phyloP scores from a whole-genome alignment of 2,329 filamentous ascomycete genomes.

The Xylaria sp. region DNA sequence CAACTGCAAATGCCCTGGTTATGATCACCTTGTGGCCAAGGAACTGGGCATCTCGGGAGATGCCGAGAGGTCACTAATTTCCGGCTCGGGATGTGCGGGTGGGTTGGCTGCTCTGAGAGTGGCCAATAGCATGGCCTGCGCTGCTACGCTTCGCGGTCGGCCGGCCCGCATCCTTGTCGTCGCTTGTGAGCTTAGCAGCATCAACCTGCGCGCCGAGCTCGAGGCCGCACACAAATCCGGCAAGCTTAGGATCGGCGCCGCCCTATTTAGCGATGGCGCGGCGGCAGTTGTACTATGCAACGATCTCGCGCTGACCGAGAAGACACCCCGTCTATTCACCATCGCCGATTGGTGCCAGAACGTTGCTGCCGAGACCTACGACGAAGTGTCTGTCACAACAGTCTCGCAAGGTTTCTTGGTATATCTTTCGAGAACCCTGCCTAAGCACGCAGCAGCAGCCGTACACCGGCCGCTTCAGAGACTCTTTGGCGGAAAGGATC shows the following conservation, averaged over 20 bases:
- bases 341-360: conserved; percentile 37
- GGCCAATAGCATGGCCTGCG: conserved; percentile 39
- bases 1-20: conserved; percentile 52
- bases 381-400: conserved; percentile 32
- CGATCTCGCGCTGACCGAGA: conserved; percentile 34
- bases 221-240: conserved; percentile 34
- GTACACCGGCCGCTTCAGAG: conserved; percentile 32
- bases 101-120: conserved; percentile 48
- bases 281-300: conserved; percentile 43
- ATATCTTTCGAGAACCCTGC: conserved; percentile 27
- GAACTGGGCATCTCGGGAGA: conserved; percentile 45
- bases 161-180: conserved; percentile 43
- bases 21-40: conserved; percentile 51
- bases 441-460: conserved; percentile 34
- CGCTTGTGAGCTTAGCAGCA: conserved; percentile 44
- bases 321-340: conserved; percentile 31
- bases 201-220: conserved; percentile 40
- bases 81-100: conserved; percentile 54
- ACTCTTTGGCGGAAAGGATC: conserved; percentile 25
- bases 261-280: conserved; percentile 43
- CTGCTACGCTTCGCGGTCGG: conserved; percentile 33
- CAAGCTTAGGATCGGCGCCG: conserved; percentile 41
- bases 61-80: conserved; percentile 50
- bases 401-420: conserved; percentile 28
- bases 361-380: conserved; percentile 27